These are phyloP conservation scores for Dactylellina drechsleri DNA, from an alignment of 2,329 filamentous ascomycete species.

Conservation along the genomic window DNA sequence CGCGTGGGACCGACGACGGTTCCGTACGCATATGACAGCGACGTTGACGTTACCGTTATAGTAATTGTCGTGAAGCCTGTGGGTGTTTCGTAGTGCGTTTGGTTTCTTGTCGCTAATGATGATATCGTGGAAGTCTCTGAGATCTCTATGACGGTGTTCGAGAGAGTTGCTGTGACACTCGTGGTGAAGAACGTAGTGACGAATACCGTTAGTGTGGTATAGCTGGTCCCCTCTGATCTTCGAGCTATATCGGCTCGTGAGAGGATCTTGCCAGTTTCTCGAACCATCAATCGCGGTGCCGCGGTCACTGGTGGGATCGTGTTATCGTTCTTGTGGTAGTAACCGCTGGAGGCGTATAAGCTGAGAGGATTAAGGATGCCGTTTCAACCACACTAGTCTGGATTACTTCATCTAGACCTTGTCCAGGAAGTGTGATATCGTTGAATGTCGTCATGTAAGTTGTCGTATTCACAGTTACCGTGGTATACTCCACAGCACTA, in stretches of 20 bases:
- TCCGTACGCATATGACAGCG: constrained; percentile 45
- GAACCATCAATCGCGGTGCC: constrained; percentile 10
- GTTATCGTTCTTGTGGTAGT: constrained; percentile 34
- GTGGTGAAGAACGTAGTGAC: constrained; percentile 47
- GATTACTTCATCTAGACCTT: constrained; percentile 37
- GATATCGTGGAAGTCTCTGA: constrained; percentile 38
- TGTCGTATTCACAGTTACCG: constrained; percentile 33
- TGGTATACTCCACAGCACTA: constrained; percentile 22
- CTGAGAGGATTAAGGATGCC: constrained; percentile 32
- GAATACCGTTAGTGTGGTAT: constrained; percentile 42
- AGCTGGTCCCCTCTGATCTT: constrained; percentile 34
- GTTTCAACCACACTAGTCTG: constrained; percentile 1
- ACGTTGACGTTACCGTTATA: constrained; percentile 25
- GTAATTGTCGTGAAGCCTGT: constrained; percentile 34
- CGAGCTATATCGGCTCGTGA: constrained; percentile 24
- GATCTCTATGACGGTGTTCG: constrained; percentile 18
- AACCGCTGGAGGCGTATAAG: constrained; percentile 41
- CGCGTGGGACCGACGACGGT: constrained; percentile 29
- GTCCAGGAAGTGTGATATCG: constrained; percentile 34
- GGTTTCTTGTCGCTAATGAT: constrained; percentile 35
- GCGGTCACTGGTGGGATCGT: constrained; percentile 22
- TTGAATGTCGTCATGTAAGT: constrained; percentile 31
- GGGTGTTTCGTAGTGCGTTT: constrained; percentile 49
- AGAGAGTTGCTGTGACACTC: constrained; percentile 25
- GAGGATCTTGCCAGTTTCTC: constrained; percentile 10